Evolutionary conservation across 192 early-diverging fungal genomes (phyloP), one percentile per base, ranked within the genome.

Genomic region (Coemansia umbellata): DNA sequence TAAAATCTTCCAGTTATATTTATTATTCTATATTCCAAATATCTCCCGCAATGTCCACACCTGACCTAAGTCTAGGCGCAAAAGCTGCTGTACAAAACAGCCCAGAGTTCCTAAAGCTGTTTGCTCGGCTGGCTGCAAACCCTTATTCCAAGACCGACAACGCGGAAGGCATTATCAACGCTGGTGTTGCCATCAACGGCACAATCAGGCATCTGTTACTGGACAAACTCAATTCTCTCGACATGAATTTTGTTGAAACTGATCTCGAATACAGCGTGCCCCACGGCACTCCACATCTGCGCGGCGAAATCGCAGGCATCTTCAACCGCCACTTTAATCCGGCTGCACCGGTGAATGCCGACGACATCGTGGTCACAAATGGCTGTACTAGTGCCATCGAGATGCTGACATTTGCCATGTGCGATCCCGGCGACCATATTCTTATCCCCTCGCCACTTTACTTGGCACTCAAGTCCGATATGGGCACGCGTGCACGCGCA

Each of bases 141-240:
- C 48, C 73, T 1, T 85, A 81, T 45, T 31, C 55, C 52, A 37
- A 53, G 22, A 44, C 53, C 8, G 39, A 41, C 26, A 92, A 91
- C 48, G 81, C 82, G 3, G 31, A 42, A 9, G 92, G 91, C 15
- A 83, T 91, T 50, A 75, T 94, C 51, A 92, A 92, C 47, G 70
- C 91, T 1, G 91, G 91, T 30, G 73, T 87, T 1, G 92, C 92
- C 18, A 85, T 89, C 47, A 94, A 93, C 63, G 51, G 70, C 40
- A 80, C 91, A 18, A 84, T 87, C 63, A 51, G 43, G 37, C 49
- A 57, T 0, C 68, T 84, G 6, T 43, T 92, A 7, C 15, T 80
- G 2, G 62, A 80, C 21, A 85, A 86, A 45, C 74, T 77, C 24
- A 69, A 66, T 33, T 27, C 58, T 15, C 44, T 77, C 1, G 32